Percentiles rank a stretch among this genome's conserved stretches.
Conservation (phyloP, 2,329 filamentous ascomycete species). For the Huntiella moniliformis region DNA sequence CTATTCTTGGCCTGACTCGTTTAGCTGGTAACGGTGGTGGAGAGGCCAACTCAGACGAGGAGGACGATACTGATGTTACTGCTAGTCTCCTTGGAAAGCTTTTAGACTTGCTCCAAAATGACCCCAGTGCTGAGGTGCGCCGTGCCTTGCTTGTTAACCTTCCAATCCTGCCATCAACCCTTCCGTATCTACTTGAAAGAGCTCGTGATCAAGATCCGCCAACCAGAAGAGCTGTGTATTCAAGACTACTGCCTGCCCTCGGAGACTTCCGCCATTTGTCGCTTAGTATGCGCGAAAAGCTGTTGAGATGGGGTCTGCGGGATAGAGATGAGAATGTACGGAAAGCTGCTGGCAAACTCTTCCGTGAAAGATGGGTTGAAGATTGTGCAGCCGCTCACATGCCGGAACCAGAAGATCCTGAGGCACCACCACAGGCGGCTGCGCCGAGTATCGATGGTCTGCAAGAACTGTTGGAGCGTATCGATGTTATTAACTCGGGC, state of each 20-base stretch:
- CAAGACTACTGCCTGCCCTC: constrained; percentile 65
- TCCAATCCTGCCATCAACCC: constrained; percentile 63
- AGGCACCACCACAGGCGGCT: constrained; percentile 25
- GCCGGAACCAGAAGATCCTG: constrained; percentile 36
- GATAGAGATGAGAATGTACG: constrained; percentile 89
- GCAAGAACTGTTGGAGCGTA: constrained; percentile 77
- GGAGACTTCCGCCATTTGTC: constrained; percentile 91
- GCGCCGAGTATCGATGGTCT: constrained; percentile 64
- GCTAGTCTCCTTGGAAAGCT: constrained; percentile 65
- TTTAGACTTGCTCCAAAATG: constrained; percentile 76
- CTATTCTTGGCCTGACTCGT: constrained; percentile 73
- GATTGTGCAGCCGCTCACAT: constrained; percentile 60
- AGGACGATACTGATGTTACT: constrained; percentile 44
- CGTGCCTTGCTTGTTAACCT: constrained; percentile 76
- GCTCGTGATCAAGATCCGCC: constrained; percentile 74
- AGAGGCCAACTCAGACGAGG: constrained; percentile 49
- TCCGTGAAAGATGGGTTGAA: constrained; percentile 94
- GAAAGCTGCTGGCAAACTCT: constrained; percentile 75
- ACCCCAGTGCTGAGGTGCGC: constrained; percentile 83
- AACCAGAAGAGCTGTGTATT: constrained; percentile 72
- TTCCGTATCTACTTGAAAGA: constrained; percentile 76
- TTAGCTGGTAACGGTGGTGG: constrained; percentile 64
- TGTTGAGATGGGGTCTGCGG: constrained; percentile 82
- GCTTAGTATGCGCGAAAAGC: constrained; percentile 83
- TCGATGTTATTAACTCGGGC: constrained; percentile 81